These are phyloP conservation scores for Medicago lupulina DNA, from an alignment of 306 rosid genomes.

Conservation along the genomic window DNA sequence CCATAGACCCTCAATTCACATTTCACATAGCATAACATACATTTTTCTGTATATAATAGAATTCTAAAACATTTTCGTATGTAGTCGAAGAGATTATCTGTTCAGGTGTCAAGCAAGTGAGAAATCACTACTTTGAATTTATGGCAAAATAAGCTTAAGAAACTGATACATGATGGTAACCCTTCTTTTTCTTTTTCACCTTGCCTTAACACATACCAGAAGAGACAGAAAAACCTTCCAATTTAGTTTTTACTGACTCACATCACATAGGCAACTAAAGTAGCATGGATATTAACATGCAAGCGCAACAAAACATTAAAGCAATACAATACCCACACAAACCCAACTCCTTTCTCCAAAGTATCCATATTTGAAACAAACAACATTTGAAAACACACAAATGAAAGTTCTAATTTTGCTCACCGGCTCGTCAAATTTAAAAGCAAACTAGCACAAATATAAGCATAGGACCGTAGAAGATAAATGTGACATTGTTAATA, in stretches of 20 bases:
- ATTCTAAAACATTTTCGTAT: background rate
- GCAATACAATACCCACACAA: constrained; percentile 5
- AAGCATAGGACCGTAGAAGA: background rate
- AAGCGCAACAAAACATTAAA: background rate
- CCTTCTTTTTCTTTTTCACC: background rate
- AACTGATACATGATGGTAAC: background rate
- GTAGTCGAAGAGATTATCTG: constrained; percentile 15
- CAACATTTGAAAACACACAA: constrained; percentile 11
- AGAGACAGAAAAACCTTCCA: constrained; percentile 10
- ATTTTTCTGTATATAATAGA: constrained; percentile 6
- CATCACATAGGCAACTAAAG: constrained; percentile 12
- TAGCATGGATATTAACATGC: constrained; percentile 23
- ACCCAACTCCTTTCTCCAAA: background rate
- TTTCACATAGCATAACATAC: constrained; percentile 26
- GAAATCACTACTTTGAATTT: background rate
- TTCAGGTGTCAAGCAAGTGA: background rate
- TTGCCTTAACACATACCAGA: background rate
- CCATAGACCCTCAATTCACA: constrained; percentile 22
- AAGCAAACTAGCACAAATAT: too few species aligned
- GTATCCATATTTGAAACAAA: constrained; percentile 15
- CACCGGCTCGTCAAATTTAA: background rate
- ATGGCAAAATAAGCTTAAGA: background rate
- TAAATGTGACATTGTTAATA: background rate
- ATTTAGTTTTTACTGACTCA: constrained; percentile 3
- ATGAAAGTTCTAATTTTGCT: background rate